Evolutionary conservation across 2,329 filamentous ascomycete genomes (phyloP).

Genomic region (Seiridium unicorne): DNA sequence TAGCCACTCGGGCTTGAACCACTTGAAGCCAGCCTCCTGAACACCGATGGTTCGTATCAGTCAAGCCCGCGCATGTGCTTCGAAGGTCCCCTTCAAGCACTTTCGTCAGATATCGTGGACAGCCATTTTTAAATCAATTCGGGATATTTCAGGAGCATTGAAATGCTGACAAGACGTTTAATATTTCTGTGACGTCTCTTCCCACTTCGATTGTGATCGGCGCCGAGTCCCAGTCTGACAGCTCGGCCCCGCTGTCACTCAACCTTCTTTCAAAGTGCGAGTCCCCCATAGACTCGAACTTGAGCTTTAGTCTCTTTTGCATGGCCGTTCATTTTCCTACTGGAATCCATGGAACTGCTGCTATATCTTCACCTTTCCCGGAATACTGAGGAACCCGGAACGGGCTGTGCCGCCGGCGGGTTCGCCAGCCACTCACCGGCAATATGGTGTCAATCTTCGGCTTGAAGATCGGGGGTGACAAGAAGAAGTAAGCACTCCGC

Average conservation of each 20-base stretch:
- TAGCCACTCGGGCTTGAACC: too few relatives aligned
- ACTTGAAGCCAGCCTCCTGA: too few relatives aligned
- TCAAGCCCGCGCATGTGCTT: too few relatives aligned
- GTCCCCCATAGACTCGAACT: neutral
- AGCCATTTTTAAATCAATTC: neutral
- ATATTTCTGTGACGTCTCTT: neutral
- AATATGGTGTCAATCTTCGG: constrained; percentile 60
- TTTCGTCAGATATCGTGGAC: neutral
- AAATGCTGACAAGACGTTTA: neutral
- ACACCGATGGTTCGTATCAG: too few relatives aligned
- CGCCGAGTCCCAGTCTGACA: neutral
- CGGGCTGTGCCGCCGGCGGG: neutral
- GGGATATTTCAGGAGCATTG: neutral
- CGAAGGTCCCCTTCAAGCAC: neutral
- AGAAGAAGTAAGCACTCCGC: constrained; percentile 48
- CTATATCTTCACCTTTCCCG: neutral
- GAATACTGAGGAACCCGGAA: neutral
- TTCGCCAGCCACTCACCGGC: neutral
- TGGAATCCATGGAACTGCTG: neutral
- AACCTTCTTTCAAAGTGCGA: neutral
- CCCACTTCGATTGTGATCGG: constrained; percentile 1
- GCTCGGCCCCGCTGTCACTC: neutral
- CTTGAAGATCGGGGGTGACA: constrained; percentile 53
- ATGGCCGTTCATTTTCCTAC: neutral
- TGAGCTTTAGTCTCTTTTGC: neutral